Evolutionary conservation across 176 grass and related monocot genomes (phyloP), one percentile per base, ranked within the genome.

Genomic region (Triticum timopheevii): DNA sequence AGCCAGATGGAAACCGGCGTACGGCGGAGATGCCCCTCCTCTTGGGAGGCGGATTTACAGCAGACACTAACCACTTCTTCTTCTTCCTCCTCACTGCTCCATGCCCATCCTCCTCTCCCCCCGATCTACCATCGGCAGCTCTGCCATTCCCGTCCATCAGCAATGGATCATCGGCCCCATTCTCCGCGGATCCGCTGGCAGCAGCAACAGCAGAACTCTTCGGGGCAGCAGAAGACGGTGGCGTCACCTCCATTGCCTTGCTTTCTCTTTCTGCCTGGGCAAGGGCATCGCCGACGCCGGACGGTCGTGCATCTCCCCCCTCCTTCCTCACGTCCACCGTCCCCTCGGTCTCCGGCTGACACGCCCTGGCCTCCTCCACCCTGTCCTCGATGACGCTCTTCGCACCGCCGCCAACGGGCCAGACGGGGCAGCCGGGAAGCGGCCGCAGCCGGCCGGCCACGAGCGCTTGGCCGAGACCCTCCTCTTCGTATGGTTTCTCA

Each of bases 1-100:
- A 93, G 13, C 86, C 84, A 27, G 80, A 80, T 16, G 96, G 93
- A 79, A 83, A 92, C 25, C 15, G 56, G 39, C 90, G 91, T 36
- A 87, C 3, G 0, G 87, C 90, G 13, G 84, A 91, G 39, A 90
- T 66, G 0, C 38, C 35, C 79, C 85, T 88, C 81, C 78, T 91
- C 82, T 83, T 91, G 22, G 90, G 92, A 12, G 61, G 87, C 5
- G 85, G 85, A 66, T 88, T 90, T 63, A 92, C 2, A 36, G 58
- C 79, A 20, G 90, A 89, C 2, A 16, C 77, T 69, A 93, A 79
- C 69, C 79, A 81, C 54, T 89, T 84, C 79, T 90, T 92, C 36
- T 38, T 12, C 25, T 25, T 80, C 83, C 22, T 80, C 79, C 35
- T 69, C 25, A 30, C 38, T 67, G 59, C 16, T 80, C 66, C 59